Conservation (phyloP, 768 basidiomycete species). For the Mrakia hoshinonis region DNA sequence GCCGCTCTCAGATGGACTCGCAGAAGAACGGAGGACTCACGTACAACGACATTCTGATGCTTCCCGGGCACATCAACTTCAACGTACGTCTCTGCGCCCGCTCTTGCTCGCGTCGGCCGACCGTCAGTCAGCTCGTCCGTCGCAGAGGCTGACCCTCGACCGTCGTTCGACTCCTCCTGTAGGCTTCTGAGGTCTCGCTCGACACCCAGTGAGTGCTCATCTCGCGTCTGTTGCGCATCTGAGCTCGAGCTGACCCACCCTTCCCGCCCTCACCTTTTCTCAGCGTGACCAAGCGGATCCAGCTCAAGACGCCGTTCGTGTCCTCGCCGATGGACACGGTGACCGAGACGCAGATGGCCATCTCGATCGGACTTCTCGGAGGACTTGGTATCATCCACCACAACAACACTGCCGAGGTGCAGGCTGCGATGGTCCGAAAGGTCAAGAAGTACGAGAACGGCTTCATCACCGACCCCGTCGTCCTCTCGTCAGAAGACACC, state of each 20-base stretch:
- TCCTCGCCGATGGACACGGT: slow-evolving; percentile 99
- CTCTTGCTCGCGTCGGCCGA: neutral
- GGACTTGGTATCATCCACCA: slow-evolving; percentile 98
- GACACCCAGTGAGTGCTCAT: slow-evolving; percentile 51
- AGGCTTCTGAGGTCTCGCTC: slow-evolving; percentile 54
- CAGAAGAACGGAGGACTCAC: slow-evolving; percentile 80
- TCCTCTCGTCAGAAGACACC: slow-evolving; percentile 63
- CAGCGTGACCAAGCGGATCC: slow-evolving; percentile 76
- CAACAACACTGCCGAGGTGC: slow-evolving; percentile 62
- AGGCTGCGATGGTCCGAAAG: slow-evolving; percentile 93
- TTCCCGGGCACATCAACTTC: slow-evolving; percentile 95
- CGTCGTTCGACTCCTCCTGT: neutral
- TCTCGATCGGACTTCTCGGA: slow-evolving; percentile 58
- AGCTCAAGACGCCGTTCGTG: slow-evolving; percentile 87
- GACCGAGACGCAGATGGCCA: slow-evolving; percentile 68
- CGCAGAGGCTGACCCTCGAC: too few species aligned
- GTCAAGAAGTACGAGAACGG: slow-evolving; percentile 99
- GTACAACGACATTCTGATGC: slow-evolving; percentile 91
- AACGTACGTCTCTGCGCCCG: slow-evolving; percentile 47
- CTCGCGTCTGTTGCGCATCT: neutral
- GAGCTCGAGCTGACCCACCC: slow-evolving; percentile 12
- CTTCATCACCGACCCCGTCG: slow-evolving; percentile 91
- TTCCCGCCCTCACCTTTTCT: neutral
- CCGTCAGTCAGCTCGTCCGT: neutral
- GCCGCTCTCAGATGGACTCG: slow-evolving; percentile 56